Conservation (phyloP, 176 grass and related monocot species). For the Ensete ventricosum region DNA sequence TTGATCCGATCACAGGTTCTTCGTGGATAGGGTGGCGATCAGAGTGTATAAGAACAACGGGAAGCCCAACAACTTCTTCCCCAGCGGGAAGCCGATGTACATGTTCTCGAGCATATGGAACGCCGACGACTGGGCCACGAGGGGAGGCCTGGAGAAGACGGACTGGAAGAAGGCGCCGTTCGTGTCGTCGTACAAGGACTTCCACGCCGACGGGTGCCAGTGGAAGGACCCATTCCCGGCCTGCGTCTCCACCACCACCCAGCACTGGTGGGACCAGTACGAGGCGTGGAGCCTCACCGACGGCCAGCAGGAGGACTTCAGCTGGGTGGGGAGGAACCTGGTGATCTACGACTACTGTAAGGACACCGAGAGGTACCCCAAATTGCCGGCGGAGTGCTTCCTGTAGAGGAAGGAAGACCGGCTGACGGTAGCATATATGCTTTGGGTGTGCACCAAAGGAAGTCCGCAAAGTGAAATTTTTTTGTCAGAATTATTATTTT, state of each 20-base stretch:
- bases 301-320: constrained; percentile 46
- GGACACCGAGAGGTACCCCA: constrained; percentile 53
- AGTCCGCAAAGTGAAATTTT: no score
- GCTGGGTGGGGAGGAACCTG: constrained; percentile 65
- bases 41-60: constrained; percentile 66
- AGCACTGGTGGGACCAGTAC: constrained; percentile 87
- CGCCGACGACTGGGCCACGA: constrained; percentile 93
- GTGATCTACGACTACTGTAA: constrained; percentile 92
- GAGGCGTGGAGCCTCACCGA: constrained; percentile 61
- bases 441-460: no score
- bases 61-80: constrained; percentile 69
- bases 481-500: no score
- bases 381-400: constrained; percentile 50
- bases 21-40: constrained; percentile 81
- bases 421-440: no score
- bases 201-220: constrained; percentile 63
- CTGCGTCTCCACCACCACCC: constrained; percentile 41
- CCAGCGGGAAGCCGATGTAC: constrained; percentile 78
- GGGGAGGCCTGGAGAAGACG: constrained; percentile 88
- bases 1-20: constrained; percentile 41
- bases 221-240: constrained; percentile 33
- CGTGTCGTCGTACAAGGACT: constrained; percentile 88
- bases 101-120: constrained; percentile 99
- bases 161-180: constrained; percentile 77
- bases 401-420: constrained; percentile 14